phyloP scores from a whole-genome alignment of 2,329 filamentous ascomycete species.

The Allantophomopsis cytisporea region DNA sequence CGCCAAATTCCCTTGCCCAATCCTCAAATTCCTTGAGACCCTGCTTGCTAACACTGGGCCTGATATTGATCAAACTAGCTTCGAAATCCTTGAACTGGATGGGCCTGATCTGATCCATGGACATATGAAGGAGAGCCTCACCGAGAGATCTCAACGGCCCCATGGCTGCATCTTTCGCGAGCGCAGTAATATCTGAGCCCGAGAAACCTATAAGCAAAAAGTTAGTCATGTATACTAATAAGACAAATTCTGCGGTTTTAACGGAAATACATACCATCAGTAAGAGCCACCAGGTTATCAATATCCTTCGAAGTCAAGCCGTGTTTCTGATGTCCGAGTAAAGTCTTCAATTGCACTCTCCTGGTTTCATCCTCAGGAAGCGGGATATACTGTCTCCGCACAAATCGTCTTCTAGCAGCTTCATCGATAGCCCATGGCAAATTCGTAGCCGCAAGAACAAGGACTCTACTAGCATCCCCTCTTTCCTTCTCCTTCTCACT shows the following conservation, averaged over 20 bases:
- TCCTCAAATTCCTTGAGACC: slow-evolving; percentile 84
- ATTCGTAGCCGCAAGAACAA: slow-evolving; percentile 92
- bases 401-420: slow-evolving; percentile 80
- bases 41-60: slow-evolving; percentile 77
- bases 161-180: slow-evolving; percentile 98
- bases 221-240: neutral
- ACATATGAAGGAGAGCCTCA: slow-evolving; percentile 79
- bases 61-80: slow-evolving; percentile 69
- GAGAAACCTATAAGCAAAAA: slow-evolving; percentile 60
- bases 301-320: slow-evolving; percentile 61
- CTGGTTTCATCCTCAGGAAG: slow-evolving; percentile 77
- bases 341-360: slow-evolving; percentile 60
- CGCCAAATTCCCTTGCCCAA: slow-evolving; percentile 88
- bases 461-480: slow-evolving; percentile 75
- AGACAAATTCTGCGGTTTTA: neutral
- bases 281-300: slow-evolving; percentile 58
- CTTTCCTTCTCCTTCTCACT: slow-evolving; percentile 50
- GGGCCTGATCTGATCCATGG: slow-evolving; percentile 85
- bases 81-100: slow-evolving; percentile 77
- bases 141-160: slow-evolving; percentile 82
- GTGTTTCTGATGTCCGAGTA: slow-evolving; percentile 83
- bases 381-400: slow-evolving; percentile 89
- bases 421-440: slow-evolving; percentile 97
- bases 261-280: slow-evolving; percentile 51
- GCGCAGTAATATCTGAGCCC: slow-evolving; percentile 88